Conservation (phyloP, 2,329 filamentous ascomycete species). For the Aspergillus jensenii region DNA sequence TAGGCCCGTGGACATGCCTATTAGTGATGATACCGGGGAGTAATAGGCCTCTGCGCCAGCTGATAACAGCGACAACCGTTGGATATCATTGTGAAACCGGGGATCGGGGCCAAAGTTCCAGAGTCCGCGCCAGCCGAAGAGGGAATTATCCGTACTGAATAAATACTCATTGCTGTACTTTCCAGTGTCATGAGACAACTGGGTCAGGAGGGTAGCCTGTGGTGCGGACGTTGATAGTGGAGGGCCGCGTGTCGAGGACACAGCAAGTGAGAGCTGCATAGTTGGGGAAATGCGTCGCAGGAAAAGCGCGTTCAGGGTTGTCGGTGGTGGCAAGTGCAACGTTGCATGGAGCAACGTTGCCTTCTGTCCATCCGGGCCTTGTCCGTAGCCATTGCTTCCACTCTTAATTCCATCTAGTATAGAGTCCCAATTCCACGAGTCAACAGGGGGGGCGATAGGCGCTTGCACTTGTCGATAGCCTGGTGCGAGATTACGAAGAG, state of each 20-base stretch:
- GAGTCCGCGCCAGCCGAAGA: conserved; percentile 82
- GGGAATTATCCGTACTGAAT: conserved; percentile 85
- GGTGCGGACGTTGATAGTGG: conserved; percentile 45
- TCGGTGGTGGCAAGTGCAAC: conserved; percentile 62
- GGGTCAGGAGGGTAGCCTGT: conserved; percentile 46
- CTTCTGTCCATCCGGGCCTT: conserved; percentile 27
- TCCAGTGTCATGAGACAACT: conserved; percentile 69
- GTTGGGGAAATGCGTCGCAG: conserved; percentile 74
- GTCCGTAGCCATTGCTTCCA: not conserved
- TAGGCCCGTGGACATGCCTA: conserved; percentile 83
- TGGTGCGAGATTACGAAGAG: conserved; percentile 73
- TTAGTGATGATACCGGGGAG: conserved; percentile 88
- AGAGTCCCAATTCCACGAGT: conserved; percentile 34
- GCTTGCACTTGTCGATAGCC: conserved; percentile 75
- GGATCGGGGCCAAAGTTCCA: conserved; percentile 88
- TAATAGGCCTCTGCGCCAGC: conserved; percentile 94
- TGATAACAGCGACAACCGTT: conserved; percentile 77
- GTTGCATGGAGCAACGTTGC: conserved; percentile 48
- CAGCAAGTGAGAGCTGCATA: conserved; percentile 74
- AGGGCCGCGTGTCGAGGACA: conserved; percentile 42
- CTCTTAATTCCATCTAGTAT: conserved; percentile 22
- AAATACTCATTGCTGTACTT: conserved; percentile 88
- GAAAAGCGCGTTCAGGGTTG: conserved; percentile 82
- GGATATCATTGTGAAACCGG: conserved; percentile 44
- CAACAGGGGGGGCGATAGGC: conserved; percentile 36